These are phyloP conservation scores for Grammothele lineata DNA, from an alignment of 768 basidiomycete genomes.

Conservation along the genomic window DNA sequence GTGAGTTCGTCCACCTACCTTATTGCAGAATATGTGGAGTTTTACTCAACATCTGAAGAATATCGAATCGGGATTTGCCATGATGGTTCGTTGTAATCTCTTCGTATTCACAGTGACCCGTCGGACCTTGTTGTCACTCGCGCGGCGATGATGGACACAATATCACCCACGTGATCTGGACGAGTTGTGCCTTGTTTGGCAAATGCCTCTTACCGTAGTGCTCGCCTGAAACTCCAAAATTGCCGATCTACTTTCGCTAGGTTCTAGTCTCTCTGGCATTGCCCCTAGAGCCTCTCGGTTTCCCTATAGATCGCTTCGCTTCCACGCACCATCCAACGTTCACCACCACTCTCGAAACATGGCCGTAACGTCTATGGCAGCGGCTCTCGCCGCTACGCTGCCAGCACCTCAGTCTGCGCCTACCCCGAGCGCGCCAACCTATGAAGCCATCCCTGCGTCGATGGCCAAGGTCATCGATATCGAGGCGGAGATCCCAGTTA, in stretches of 20 bases:
- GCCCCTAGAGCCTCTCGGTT: not conserved
- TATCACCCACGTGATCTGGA: conserved; percentile 13
- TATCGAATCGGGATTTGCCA: too few species aligned
- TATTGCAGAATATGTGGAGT: too few species aligned
- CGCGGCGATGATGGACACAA: too few species aligned
- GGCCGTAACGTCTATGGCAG: conserved; percentile 77
- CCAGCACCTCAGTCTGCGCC: conserved; percentile 62
- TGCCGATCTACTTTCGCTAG: not conserved
- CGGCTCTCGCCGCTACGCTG: conserved; percentile 81
- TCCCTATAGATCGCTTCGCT: not conserved
- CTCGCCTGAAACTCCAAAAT: too few species aligned
- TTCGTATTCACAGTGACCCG: too few species aligned
- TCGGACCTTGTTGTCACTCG: too few species aligned
- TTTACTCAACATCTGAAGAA: too few species aligned
- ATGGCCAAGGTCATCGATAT: conserved; percentile 94
- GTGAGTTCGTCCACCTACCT: too few species aligned
- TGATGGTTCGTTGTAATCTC: too few species aligned
- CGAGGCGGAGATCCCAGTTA: conserved; percentile 83
- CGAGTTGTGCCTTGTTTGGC: conserved; percentile 19
- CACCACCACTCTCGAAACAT: conserved; percentile 15
- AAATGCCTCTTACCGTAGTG: too few species aligned
- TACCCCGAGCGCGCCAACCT: conserved; percentile 58
- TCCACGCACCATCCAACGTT: too few species aligned
- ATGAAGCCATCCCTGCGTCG: conserved; percentile 87
- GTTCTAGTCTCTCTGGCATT: not conserved